These are phyloP conservation scores for Tubosaeta sp. DNA, from an alignment of 768 basidiomycete genomes.

Conservation along the genomic window DNA sequence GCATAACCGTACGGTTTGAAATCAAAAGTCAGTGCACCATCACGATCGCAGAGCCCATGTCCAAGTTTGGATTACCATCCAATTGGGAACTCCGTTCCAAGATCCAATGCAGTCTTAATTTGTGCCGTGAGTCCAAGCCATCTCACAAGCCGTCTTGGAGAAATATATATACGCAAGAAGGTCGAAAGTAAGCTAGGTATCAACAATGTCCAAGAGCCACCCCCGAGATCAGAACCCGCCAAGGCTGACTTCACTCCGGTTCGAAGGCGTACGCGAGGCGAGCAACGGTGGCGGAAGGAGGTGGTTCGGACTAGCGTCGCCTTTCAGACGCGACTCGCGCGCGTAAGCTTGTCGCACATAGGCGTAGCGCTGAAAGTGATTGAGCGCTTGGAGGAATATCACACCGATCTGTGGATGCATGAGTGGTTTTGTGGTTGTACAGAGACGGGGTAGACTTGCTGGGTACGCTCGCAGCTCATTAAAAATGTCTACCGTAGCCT, in stretches of 20 bases:
- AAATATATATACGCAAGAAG: slow-evolving; percentile 25
- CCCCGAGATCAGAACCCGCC: slow-evolving; percentile 27
- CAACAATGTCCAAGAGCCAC: not conserved
- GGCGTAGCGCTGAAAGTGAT: slow-evolving; percentile 86
- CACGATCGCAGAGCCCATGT: too few species aligned
- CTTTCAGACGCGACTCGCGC: slow-evolving; percentile 43
- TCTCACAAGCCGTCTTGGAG: not conserved
- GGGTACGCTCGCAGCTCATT: slow-evolving; percentile 72
- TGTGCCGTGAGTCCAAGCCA: too few species aligned
- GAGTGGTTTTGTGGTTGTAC: not conserved
- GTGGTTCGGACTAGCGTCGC: slow-evolving; percentile 20
- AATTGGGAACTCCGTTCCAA: too few species aligned
- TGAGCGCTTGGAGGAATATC: slow-evolving; percentile 71
- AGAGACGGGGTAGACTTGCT: slow-evolving; percentile 42
- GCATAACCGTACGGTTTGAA: too few species aligned
- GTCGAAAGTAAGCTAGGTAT: slow-evolving; percentile 27
- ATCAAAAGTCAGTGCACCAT: too few species aligned
- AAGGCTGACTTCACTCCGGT: slow-evolving; percentile 43
- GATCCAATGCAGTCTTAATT: too few species aligned
- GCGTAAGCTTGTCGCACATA: slow-evolving; percentile 80
- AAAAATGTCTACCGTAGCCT: slow-evolving; percentile 79
- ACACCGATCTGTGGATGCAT: slow-evolving; percentile 59
- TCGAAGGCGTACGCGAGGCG: slow-evolving; percentile 40
- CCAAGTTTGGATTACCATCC: too few species aligned
- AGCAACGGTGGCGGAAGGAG: slow-evolving; percentile 32